Evolutionary conservation across 2,329 filamentous ascomycete species (phyloP).

Genomic region (Cucurbitaria berberidis): DNA sequence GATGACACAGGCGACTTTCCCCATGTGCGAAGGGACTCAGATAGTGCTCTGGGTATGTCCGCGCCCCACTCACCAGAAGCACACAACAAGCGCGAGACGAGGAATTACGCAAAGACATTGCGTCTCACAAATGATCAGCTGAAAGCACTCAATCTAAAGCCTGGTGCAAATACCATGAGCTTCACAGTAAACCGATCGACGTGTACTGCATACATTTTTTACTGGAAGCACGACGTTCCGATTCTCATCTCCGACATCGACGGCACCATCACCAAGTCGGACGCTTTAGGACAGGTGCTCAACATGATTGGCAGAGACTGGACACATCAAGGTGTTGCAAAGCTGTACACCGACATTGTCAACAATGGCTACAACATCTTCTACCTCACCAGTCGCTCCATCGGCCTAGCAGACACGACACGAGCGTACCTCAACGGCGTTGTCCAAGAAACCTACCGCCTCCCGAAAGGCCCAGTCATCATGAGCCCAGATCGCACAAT

Average conservation of each 20-base stretch:
- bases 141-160: slow-evolving; percentile 79
- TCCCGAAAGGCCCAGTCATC: slow-evolving; percentile 92
- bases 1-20: slow-evolving; percentile 60
- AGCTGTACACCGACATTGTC: slow-evolving; percentile 93
- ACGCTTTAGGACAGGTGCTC: slow-evolving; percentile 89
- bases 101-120: slow-evolving; percentile 95
- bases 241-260: slow-evolving; percentile 99
- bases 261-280: slow-evolving; percentile 97
- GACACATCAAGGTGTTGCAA: slow-evolving; percentile 96
- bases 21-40: slow-evolving; percentile 72
- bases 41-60: slow-evolving; percentile 69
- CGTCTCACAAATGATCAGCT: slow-evolving; percentile 94
- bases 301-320: slow-evolving; percentile 98
- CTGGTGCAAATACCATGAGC: slow-evolving; percentile 90
- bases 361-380: slow-evolving; percentile 98
- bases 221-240: slow-evolving; percentile 89
- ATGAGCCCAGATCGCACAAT: slow-evolving; percentile 94
- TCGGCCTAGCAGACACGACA: slow-evolving; percentile 91
- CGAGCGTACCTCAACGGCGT: slow-evolving; percentile 89
- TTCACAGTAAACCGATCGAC: slow-evolving; percentile 96
- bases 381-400: slow-evolving; percentile 92
- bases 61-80: slow-evolving; percentile 61
- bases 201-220: slow-evolving; percentile 89
- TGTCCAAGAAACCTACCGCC: slow-evolving; percentile 80
- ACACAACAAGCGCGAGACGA: slow-evolving; percentile 68